A percentile compares a stretch with the other conserved stretches of the same genome.
Evolutionary conservation across 805 yeast species (phyloP).

Genomic region (Candida ascalaphidarum): DNA sequence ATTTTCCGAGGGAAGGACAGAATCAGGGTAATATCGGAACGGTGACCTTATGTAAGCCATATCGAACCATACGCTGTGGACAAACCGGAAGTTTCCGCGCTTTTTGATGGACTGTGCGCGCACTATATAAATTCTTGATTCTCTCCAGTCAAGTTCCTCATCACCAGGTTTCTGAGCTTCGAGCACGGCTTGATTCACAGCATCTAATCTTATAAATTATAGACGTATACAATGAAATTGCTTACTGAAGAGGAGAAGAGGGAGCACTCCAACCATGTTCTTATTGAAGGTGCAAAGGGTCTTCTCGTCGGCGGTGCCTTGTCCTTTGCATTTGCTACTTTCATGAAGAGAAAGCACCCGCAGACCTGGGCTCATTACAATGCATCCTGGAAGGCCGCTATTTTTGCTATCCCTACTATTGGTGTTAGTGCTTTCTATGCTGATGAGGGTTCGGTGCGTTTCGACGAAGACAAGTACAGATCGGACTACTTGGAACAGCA

Average conservation of each 20-base stretch:
- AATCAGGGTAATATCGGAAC: too few relatives aligned
- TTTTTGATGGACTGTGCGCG: too few relatives aligned
- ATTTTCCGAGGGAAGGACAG: too few relatives aligned
- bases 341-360: slow-evolving; percentile 26
- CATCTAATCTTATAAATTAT: slow-evolving; percentile 47
- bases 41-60: too few relatives aligned
- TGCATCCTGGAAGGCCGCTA: slow-evolving; percentile 45
- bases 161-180: too few relatives aligned
- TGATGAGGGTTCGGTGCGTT: slow-evolving; percentile 60
- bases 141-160: too few relatives aligned
- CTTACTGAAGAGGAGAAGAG: slow-evolving; percentile 56
- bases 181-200: too few relatives aligned
- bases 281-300: slow-evolving; percentile 57
- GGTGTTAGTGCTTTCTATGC: slow-evolving; percentile 54
- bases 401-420: slow-evolving; percentile 62
- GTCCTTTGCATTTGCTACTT: slow-evolving; percentile 47
- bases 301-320: slow-evolving; percentile 44
- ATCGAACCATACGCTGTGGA: too few relatives aligned
- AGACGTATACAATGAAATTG: slow-evolving; percentile 52
- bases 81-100: too few relatives aligned
- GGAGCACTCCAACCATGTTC: slow-evolving; percentile 53
- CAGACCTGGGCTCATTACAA: slow-evolving; percentile 35
- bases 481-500: slow-evolving; percentile 32
- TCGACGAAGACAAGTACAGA: slow-evolving; percentile 56
- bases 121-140: too few relatives aligned